Evolutionary conservation across 768 basidiomycete species (phyloP), one percentile per base, ranked within the genome.

Genomic region (Mycena albidolilacea): DNA sequence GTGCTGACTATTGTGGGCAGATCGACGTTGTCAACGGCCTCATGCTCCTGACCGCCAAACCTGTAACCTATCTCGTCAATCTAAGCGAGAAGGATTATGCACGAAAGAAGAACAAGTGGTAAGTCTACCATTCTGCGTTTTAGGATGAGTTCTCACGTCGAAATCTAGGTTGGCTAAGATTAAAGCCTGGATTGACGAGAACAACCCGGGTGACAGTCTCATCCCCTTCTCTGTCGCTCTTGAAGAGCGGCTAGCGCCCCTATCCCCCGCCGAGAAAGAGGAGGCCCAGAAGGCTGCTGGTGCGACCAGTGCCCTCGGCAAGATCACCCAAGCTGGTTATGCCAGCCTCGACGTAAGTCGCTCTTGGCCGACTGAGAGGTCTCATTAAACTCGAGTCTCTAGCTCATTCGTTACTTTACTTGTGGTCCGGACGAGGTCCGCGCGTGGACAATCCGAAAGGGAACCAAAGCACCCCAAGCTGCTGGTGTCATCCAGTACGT

Each of bases 41-140:
- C 70, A 89, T 92, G 77, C 92, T 99, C 35, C 89, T 99, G 67
- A 99, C 97, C 19, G 97, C 98, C 66, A 98, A 98, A 81, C 95
- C 97, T 43, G 95, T 99, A 73, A 98, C 94, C 63, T 99, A 99
- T 85, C 93, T 99, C 62, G 97, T 98, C 85, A 99, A 99, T 84
- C 86, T 99, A 59, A 96, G 94, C 71, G 97, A 99, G 83, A 90
- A 90, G 76, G 98, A 99, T 81, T 99, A 95, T 78, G 84, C 95
- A 71, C 92, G 98, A 75, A 99, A 98, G 85, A 99, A 98, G 91
- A 99, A 98, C 87, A 99, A 98, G 87, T 99, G 98, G 97, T 93
- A 70, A 52, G 80, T 75, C 21, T 58, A 30, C 38, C 54, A 52
- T 21, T 21, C 21, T 11, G 21, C 19, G 14, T 50, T 15, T 35